Evolutionary conservation across 352 stramenopile species (phyloP).

Genomic region (Globisporangium canariense): DNA sequence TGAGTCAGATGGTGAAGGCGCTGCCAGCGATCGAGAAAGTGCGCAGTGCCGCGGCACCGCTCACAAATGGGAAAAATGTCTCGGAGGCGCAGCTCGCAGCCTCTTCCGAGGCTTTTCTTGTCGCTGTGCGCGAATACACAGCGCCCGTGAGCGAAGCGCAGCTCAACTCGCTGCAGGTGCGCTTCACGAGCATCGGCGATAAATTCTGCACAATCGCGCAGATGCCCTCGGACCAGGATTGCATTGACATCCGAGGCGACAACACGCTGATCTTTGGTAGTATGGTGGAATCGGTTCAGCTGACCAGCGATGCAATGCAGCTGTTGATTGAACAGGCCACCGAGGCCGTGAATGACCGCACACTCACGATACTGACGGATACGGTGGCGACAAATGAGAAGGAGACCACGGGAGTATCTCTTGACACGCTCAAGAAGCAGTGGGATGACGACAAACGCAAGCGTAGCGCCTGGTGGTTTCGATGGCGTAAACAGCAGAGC

Average conservation of each 20-base stretch:
- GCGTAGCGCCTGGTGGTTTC: constrained; percentile 2
- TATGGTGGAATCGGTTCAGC: neutral
- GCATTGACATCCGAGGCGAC: neutral
- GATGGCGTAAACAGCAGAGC: neutral
- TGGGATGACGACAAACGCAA: neutral
- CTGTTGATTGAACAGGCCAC: neutral
- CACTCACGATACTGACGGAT: neutral
- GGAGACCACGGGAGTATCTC: neutral
- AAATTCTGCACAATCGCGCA: constrained; percentile 2
- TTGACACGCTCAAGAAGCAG: constrained; percentile 2
- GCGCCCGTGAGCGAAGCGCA: neutral
- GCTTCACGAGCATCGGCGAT: constrained; percentile 1
- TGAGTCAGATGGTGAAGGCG: neutral
- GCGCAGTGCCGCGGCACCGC: neutral
- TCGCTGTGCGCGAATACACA: neutral
- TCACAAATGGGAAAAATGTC: neutral
- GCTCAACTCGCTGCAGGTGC: constrained; percentile 7
- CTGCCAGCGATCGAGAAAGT: constrained; percentile 3
- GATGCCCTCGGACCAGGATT: constrained; percentile 4
- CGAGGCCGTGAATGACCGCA: neutral
- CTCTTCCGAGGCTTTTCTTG: neutral
- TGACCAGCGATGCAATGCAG: neutral
- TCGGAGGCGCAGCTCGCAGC: neutral
- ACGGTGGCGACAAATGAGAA: neutral
- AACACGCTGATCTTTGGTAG: constrained; percentile 4